These are phyloP conservation scores for Mortierella sp. DNA, from an alignment of 371 early-diverging fungal species.

Conservation along the genomic window DNA sequence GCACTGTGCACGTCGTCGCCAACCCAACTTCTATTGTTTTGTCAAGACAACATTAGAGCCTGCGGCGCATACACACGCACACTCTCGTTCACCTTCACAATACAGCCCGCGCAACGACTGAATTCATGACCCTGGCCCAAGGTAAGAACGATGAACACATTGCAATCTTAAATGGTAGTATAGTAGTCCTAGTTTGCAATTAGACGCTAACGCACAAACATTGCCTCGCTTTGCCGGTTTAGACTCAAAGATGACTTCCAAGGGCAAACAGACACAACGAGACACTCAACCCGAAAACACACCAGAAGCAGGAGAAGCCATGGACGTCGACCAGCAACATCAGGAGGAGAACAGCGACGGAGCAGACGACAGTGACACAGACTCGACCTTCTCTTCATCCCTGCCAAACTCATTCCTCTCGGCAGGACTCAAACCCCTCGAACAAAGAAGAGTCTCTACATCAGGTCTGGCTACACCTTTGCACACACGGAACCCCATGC, in stretches of 20 bases:
- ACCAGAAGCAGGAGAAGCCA: conserved; percentile 18
- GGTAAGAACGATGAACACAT: background rate
- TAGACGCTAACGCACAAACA: background rate
- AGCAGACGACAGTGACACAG: conserved; percentile 15
- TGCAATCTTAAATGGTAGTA: background rate
- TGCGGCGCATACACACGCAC: background rate
- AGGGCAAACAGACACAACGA: background rate
- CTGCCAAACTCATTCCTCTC: conserved; percentile 34
- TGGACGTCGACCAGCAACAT: conserved; percentile 35
- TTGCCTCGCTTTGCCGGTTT: background rate
- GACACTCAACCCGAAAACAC: conserved; percentile 2
- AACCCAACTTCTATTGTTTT: background rate
- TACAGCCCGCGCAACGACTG: background rate
- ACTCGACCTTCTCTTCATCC: conserved; percentile 35
- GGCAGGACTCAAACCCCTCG: conserved; percentile 8
- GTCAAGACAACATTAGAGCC: background rate
- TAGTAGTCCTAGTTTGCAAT: background rate
- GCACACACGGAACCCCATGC: conserved; percentile 12
- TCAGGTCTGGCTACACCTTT: conserved; percentile 31
- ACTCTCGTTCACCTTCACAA: background rate
- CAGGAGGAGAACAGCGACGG: conserved; percentile 9
- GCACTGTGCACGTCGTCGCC: background rate
- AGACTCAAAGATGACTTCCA: conserved; percentile 1
- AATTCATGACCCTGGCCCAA: background rate
- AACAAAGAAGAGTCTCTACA: conserved; percentile 25